These are phyloP conservation scores for Cladorrhinum samala DNA, from an alignment of 495 filamentous ascomycete genomes.

Conservation along the genomic window DNA sequence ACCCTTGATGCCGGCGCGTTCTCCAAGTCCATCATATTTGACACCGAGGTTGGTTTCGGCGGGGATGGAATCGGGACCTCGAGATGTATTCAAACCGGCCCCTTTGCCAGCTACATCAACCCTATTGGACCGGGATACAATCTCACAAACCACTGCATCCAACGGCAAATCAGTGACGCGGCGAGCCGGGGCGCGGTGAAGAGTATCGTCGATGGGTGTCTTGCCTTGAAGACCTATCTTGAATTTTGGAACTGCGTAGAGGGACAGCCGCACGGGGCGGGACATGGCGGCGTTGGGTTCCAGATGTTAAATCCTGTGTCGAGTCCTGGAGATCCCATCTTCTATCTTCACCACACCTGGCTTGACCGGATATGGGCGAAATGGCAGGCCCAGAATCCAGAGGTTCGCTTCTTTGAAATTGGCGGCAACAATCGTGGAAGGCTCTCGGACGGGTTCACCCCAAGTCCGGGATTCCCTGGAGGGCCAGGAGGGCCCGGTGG, in stretches of 20 bases:
- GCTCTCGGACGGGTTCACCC: background rate
- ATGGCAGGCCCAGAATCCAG: conserved; percentile 51
- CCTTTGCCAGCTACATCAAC: conserved; percentile 29
- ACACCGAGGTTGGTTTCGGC: conserved; percentile 31
- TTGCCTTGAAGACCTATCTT: background rate
- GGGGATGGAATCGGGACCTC: conserved; percentile 30
- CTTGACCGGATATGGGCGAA: conserved; percentile 66
- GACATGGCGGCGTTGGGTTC: conserved; percentile 13
- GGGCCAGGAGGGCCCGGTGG: background rate
- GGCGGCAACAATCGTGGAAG: conserved; percentile 19
- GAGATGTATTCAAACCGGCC: conserved; percentile 35
- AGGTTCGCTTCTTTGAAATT: conserved; percentile 27
- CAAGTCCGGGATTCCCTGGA: background rate
- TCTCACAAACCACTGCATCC: conserved; percentile 30
- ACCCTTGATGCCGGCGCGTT: conserved; percentile 36
- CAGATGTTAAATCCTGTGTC: conserved; percentile 43
- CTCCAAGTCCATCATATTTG: conserved; percentile 29
- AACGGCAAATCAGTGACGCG: conserved; percentile 24
- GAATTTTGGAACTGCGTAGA: conserved; percentile 16
- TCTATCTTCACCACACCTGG: conserved; percentile 65
- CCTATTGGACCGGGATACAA: conserved; percentile 28
- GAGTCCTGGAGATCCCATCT: conserved; percentile 56
- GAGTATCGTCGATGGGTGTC: conserved; percentile 10
- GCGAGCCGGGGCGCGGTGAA: background rate
- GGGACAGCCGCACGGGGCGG: conserved; percentile 12